Evolutionary conservation across 371 early-diverging fungal species (phyloP), one percentile per base, ranked within the genome.

Genomic region (Syncephalis fuscata): DNA sequence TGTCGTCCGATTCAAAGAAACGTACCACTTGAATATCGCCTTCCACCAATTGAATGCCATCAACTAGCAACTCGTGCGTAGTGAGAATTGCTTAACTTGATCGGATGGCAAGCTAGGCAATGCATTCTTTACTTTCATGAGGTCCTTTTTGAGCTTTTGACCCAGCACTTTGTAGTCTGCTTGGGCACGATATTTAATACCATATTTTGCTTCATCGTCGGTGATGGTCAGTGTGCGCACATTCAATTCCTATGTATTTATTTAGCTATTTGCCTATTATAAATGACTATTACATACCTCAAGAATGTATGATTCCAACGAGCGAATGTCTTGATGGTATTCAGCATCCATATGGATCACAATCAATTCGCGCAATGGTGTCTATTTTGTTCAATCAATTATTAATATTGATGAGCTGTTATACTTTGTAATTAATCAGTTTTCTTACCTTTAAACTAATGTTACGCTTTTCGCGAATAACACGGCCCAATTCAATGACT

Each of bases 401-500:
- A 42, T 17, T 9, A 42, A 42, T 42, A 17, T 21, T 15, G 14
- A 42, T 42, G 15, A 5, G 7, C 42, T 7, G 11, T 32, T 4
- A 4, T 32, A 32, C n/a, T 21, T 44, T 45, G 38, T 55, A 69
- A 66, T 59, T 4, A 32, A 11, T 32, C 11, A 32, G n/a, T n/a
- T 32, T 7, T 7, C 32, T 32, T 32, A 32, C 32, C 32, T 98
- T 99, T 55, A 99, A 78, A 50, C 93, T 81, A 51, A 99, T 72
- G 43, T 70, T 85, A 62, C 88, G 80, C 65, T 84, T 79, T 66
- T 99, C 99, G 58, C 99, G 90, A 42, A 94, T 70, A 43, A 79
- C 67, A 48, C 99, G 85, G 26, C 97, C 96, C 44, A 90, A 72
- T 59, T 98, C 98, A 57, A 99, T 96, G 40, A 99, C 98, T 19